phyloP scores from a whole-genome alignment of 768 basidiomycete species.

The Suillus variegatus region DNA sequence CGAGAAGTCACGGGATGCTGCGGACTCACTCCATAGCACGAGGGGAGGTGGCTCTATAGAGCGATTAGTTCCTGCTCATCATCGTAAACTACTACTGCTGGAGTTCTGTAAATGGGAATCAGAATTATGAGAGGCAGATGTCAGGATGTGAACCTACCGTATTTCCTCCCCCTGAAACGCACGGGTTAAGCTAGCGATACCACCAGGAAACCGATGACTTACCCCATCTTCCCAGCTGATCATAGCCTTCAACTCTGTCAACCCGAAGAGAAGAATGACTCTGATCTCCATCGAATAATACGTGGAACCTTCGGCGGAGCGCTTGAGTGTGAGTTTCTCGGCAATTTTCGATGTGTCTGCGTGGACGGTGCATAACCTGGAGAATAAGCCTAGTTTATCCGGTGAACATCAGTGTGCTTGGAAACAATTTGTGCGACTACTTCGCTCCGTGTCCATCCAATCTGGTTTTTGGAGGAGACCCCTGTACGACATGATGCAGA shows the following conservation, averaged over 20 bases:
- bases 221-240: slow-evolving; percentile 54
- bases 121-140: slow-evolving; percentile 1
- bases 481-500: slow-evolving; percentile 32
- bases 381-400: slow-evolving; percentile 28
- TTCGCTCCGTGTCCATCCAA: slow-evolving; percentile 37
- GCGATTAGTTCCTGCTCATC: slow-evolving; percentile 16
- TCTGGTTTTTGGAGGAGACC: slow-evolving; percentile 26
- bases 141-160: slow-evolving; percentile 24
- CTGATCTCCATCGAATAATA: slow-evolving; percentile 32
- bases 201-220: slow-evolving; percentile 19
- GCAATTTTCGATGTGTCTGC: slow-evolving; percentile 36
- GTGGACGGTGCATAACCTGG: slow-evolving; percentile 34
- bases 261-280: slow-evolving; percentile 50
- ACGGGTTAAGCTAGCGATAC: slow-evolving; percentile 1
- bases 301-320: slow-evolving; percentile 22
- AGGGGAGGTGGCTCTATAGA: not conserved
- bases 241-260: slow-evolving; percentile 54
- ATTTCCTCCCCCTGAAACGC: slow-evolving; percentile 37
- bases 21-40: not conserved
- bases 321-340: slow-evolving; percentile 21
- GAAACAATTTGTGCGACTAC: slow-evolving; percentile 16
- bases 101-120: slow-evolving; percentile 18
- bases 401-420: not conserved
- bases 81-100: slow-evolving; percentile 32
- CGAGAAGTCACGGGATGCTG: not conserved